phyloP scores from a whole-genome alignment of 257 asterid species.

The Solanum neorickii region DNA sequence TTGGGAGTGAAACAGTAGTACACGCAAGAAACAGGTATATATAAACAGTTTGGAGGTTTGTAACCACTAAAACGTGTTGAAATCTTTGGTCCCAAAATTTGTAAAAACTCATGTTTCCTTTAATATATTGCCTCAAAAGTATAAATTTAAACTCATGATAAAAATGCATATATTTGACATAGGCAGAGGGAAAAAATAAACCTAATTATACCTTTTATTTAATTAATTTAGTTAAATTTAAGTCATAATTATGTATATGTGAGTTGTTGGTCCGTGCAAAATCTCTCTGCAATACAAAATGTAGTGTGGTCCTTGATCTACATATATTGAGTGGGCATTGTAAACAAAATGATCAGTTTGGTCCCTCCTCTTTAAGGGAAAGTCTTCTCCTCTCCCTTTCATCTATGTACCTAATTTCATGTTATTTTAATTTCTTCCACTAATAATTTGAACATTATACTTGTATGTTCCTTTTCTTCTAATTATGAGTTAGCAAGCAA shows the following conservation, averaged over 20 bases:
- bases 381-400: neutral
- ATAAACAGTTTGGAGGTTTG: neutral
- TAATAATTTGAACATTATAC: neutral
- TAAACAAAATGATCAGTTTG: constrained; percentile 8
- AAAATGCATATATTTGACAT: neutral
- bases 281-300: neutral
- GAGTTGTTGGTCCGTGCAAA: neutral
- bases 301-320: constrained; percentile 18
- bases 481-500: neutral
- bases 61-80: neutral
- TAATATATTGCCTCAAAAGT: neutral
- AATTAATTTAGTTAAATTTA: neutral
- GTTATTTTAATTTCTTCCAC: neutral
- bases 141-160: no score
- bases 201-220: neutral
- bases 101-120: neutral
- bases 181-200: neutral
- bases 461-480: neutral
- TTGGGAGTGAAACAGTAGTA: neutral
- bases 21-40: neutral
- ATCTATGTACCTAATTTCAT: neutral
- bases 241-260: neutral
- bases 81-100: neutral
- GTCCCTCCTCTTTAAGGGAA: constrained; percentile 13
- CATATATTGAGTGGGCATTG: neutral